Conservation (phyloP, 495 filamentous ascomycete genomes). For the Penicillium macrosclerotiorum region DNA sequence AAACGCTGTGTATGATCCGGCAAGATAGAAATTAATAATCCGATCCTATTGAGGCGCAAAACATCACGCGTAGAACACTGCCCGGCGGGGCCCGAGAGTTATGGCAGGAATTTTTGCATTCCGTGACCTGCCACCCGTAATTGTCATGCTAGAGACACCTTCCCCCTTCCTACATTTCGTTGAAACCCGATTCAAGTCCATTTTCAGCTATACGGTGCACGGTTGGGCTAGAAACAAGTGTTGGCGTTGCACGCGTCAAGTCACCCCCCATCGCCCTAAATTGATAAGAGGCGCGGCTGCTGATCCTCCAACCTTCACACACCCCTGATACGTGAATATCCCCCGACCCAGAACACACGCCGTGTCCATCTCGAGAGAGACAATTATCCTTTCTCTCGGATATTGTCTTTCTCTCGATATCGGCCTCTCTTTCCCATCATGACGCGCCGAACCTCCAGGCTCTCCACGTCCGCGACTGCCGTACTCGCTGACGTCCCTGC, state of each 20-base stretch:
- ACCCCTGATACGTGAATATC: slow-evolving; percentile 24
- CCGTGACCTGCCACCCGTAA: slow-evolving; percentile 9
- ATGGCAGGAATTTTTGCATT: slow-evolving; percentile 19
- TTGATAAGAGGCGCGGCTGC: slow-evolving; percentile 34
- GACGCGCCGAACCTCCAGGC: slow-evolving; percentile 27
- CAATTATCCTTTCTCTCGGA: slow-evolving; percentile 9
- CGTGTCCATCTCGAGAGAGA: slow-evolving; percentile 13
- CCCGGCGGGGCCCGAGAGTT: slow-evolving; percentile 12
- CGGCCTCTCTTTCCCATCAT: slow-evolving; percentile 20
- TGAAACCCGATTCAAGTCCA: slow-evolving; percentile 3
- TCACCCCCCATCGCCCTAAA: slow-evolving; percentile 26
- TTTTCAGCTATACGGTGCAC: slow-evolving; percentile 1
- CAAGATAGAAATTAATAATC: background rate
- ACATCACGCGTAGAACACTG: slow-evolving; percentile 10
- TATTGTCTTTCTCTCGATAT: slow-evolving; percentile 10
- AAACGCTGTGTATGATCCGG: background rate
- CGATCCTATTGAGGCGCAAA: too few species aligned
- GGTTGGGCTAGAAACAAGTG: slow-evolving; percentile 5
- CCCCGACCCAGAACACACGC: slow-evolving; percentile 11
- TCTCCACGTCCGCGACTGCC: slow-evolving; percentile 31
- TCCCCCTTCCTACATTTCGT: slow-evolving; percentile 12
- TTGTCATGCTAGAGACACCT: slow-evolving; percentile 2
- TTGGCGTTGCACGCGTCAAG: slow-evolving; percentile 36
- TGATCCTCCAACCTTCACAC: slow-evolving; percentile 25
- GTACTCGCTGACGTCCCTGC: slow-evolving; percentile 33